phyloP scores from a whole-genome alignment of 805 yeast genomes.

The Yamadazyma olivae region DNA sequence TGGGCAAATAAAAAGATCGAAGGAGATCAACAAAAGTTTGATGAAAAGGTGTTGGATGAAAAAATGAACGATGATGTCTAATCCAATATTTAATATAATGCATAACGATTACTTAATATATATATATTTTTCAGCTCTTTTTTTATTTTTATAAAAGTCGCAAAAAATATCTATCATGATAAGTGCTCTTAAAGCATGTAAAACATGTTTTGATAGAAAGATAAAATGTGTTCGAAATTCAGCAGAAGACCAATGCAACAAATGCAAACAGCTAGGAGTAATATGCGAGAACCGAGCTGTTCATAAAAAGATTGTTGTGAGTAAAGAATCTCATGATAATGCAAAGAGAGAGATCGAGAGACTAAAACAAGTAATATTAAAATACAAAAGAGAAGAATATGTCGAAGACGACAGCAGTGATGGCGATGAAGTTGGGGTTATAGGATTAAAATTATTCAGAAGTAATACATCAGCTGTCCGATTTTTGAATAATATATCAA shows the following conservation, averaged over 20 bases:
- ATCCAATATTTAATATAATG: no score
- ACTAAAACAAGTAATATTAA: background rate
- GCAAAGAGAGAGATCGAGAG: background rate
- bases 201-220: no score
- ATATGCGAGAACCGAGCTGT: background rate
- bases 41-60: constrained; percentile 13
- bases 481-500: background rate
- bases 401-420: background rate
- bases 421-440: background rate
- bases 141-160: no score
- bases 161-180: background rate
- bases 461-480: background rate
- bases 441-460: no score
- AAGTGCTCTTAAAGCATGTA: background rate
- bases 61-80: constrained; percentile 3
- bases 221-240: no score
- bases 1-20: constrained; percentile 54
- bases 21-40: constrained; percentile 30
- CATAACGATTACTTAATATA: background rate
- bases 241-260: no score
- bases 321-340: background rate
- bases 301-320: background rate
- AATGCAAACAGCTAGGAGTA: no score
- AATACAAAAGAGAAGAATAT: background rate
- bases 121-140: background rate